A percentile compares a stretch with the other conserved stretches of the same genome.
phyloP scores from a whole-genome alignment of 306 rosid genomes.

The Geum urbanum region DNA sequence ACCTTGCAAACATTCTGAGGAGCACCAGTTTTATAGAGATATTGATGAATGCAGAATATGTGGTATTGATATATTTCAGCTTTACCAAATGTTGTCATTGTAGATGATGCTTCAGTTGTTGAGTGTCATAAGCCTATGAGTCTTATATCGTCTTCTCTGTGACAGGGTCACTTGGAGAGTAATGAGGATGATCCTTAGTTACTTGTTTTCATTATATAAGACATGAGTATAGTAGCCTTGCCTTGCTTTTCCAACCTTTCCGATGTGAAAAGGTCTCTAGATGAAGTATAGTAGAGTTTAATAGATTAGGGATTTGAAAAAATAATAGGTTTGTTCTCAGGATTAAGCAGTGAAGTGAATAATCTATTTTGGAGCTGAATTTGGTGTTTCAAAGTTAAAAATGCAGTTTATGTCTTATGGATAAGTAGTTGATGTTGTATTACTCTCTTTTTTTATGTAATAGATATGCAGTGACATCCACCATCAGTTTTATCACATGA shows the following conservation, averaged over 20 bases:
- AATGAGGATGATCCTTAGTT: constrained; percentile 96
- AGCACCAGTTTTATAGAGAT: background rate
- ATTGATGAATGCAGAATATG: background rate
- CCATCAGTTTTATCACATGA: constrained; percentile 92
- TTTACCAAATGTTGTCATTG: constrained; percentile 1
- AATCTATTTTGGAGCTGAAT: too few species aligned
- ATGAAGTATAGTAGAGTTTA: too few species aligned
- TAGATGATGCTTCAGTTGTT: background rate
- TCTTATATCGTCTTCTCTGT: constrained; percentile 19
- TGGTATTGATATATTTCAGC: background rate
- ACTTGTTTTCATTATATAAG: constrained; percentile 85
- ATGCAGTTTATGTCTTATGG: too few species aligned
- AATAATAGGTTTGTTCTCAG: too few species aligned
- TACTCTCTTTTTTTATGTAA: background rate
- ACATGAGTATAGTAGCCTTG: background rate
- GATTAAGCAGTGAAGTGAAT: too few species aligned
- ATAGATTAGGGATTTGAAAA: too few species aligned
- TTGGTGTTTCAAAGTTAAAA: too few species aligned
- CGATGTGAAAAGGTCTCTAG: too few species aligned
- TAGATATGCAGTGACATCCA: constrained; percentile 99
- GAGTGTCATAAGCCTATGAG: background rate
- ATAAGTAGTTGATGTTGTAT: too few species aligned
- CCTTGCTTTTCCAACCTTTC: background rate
- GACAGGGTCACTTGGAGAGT: constrained; percentile 84
- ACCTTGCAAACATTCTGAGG: background rate